Percentiles rank a stretch among this genome's conserved stretches.
Conservation (phyloP, 805 yeast species). For the Tetrapisispora phaffii region DNA sequence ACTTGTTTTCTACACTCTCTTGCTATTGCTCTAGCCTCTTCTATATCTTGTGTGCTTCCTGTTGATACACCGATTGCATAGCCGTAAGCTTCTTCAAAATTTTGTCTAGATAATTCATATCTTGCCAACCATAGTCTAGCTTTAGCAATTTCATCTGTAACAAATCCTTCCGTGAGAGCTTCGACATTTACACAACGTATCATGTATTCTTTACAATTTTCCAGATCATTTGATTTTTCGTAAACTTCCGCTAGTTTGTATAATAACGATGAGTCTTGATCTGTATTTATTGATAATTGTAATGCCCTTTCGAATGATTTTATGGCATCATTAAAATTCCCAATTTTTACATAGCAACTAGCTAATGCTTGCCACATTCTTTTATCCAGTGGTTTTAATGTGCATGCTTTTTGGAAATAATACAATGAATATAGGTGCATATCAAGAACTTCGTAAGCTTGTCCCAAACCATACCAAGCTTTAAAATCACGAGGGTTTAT, state of each 20-base stretch:
- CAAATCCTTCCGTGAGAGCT: conserved; percentile 48
- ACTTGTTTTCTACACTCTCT: conserved; percentile 61
- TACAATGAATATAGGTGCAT: conserved; percentile 89
- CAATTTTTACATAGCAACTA: conserved; percentile 73
- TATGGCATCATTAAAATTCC: conserved; percentile 60
- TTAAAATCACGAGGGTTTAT: conserved; percentile 80
- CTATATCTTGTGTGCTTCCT: conserved; percentile 78
- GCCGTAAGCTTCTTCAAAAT: conserved; percentile 59
- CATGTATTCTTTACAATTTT: conserved; percentile 55
- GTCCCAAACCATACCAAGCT: conserved; percentile 98
- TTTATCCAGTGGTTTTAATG: conserved; percentile 78
- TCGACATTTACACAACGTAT: conserved; percentile 45
- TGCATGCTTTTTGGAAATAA: conserved; percentile 85
- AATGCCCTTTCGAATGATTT: conserved; percentile 76
- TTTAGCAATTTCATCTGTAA: conserved; percentile 62
- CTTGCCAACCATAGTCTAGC: conserved; percentile 84
- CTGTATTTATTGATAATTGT: conserved; percentile 41
- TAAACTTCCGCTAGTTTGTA: conserved; percentile 61
- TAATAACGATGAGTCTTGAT: conserved; percentile 40
- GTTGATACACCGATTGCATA: conserved; percentile 61
- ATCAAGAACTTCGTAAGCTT: conserved; percentile 92
- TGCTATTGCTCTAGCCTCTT: conserved; percentile 78
- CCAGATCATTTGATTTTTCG: conserved; percentile 43
- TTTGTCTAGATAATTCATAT: conserved; percentile 44
- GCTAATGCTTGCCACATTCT: conserved; percentile 97